Percentiles rank a stretch among this genome's conserved stretches.
These are phyloP conservation scores for Pisolithus sp. DNA, from an alignment of 768 basidiomycete genomes.

Conservation along the genomic window DNA sequence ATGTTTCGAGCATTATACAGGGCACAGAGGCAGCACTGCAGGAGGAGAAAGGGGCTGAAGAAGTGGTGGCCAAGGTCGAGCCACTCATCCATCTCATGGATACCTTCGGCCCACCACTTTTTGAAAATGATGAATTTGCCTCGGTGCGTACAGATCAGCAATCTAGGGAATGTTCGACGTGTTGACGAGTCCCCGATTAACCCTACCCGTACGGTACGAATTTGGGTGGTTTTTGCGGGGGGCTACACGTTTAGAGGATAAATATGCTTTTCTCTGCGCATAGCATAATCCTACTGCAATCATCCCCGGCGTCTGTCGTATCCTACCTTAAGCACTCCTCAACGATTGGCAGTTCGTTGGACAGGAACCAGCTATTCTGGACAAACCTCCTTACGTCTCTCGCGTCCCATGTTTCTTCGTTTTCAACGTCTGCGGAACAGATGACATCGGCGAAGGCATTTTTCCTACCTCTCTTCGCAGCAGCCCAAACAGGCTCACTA, in stretches of 20 bases:
- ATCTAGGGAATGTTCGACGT: no score
- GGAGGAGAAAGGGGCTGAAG: background rate
- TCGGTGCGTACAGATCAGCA: slow-evolving; percentile 31
- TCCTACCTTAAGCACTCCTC: slow-evolving; percentile 39
- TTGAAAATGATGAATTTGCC: slow-evolving; percentile 36
- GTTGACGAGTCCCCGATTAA: background rate
- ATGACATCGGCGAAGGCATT: slow-evolving; percentile 10
- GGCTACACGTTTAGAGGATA: slow-evolving; percentile 30
- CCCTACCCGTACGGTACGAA: background rate
- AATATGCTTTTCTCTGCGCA: slow-evolving; percentile 39
- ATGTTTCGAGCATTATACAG: slow-evolving; percentile 19
- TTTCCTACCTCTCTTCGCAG: slow-evolving; percentile 37
- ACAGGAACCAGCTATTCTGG: slow-evolving; percentile 17
- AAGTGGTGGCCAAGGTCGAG: slow-evolving; percentile 11
- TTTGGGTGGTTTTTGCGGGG: background rate
- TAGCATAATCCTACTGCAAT: slow-evolving; percentile 33
- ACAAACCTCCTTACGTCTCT: slow-evolving; percentile 36
- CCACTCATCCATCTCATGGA: slow-evolving; percentile 38
- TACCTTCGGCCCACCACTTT: slow-evolving; percentile 47
- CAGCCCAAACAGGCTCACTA: slow-evolving; percentile 32
- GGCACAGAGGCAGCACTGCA: slow-evolving; percentile 12
- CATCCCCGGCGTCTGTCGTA: slow-evolving; percentile 40
- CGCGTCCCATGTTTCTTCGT: slow-evolving; percentile 22
- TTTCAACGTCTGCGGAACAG: background rate
- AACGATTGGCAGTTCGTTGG: slow-evolving; percentile 2